Evolutionary conservation across 2,329 filamentous ascomycete species (phyloP).

Genomic region (Penicillium sp.): DNA sequence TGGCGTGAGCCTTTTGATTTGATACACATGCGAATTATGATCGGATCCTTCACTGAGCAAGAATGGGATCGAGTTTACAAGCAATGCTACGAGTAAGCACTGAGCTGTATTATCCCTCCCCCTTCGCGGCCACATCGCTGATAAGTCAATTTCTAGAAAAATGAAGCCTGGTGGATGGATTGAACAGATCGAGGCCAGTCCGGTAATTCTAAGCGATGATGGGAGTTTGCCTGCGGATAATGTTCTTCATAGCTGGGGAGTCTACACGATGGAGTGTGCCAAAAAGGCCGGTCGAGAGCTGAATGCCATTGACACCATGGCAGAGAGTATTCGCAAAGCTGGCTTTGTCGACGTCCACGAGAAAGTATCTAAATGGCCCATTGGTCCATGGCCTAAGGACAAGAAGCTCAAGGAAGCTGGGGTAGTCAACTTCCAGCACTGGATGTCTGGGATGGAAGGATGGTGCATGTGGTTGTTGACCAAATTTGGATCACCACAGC

Average conservation of each 20-base stretch:
- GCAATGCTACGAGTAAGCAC: conserved; percentile 4
- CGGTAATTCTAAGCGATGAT: conserved; percentile 5
- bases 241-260: not conserved
- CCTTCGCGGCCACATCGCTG: not conserved
- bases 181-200: conserved; percentile 9
- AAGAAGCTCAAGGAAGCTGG: conserved; percentile 11
- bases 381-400: conserved; percentile 9
- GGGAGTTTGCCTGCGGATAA: conserved; percentile 1
- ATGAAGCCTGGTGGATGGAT: conserved; percentile 13
- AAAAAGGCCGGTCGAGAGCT: conserved; percentile 6
- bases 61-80: not conserved
- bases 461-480: conserved; percentile 13
- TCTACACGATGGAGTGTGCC: conserved; percentile 1
- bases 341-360: conserved; percentile 10
- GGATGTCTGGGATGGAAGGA: conserved; percentile 11
- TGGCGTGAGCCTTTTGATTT: conserved; percentile 13
- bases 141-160: not conserved
- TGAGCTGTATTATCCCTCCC: too few species aligned
- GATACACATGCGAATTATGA: conserved; percentile 13
- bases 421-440: conserved; percentile 9
- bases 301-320: conserved; percentile 10
- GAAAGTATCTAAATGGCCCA: conserved; percentile 9
- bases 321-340: conserved; percentile 3
- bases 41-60: not conserved
- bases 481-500: conserved; percentile 17